Evolutionary conservation across 371 early-diverging fungal genomes (phyloP).

Genomic region (Coemansia sp.): DNA sequence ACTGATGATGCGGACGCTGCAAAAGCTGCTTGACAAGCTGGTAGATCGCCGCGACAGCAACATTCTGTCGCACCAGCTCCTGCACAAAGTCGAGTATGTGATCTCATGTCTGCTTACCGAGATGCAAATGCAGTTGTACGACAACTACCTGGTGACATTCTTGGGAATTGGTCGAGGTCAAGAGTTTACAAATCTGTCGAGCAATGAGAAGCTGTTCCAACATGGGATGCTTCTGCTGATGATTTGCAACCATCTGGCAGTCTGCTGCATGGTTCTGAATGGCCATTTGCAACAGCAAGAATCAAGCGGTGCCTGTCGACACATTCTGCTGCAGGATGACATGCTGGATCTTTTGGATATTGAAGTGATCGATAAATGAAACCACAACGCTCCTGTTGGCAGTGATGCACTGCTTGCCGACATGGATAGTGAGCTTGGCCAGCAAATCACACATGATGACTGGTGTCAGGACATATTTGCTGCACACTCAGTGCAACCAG

Average conservation of each 20-base stretch:
- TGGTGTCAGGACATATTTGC: conserved; percentile 10
- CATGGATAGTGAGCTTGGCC: neutral
- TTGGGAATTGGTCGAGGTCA: neutral
- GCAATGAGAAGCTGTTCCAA: conserved; percentile 14
- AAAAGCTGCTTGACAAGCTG: conserved; percentile 56
- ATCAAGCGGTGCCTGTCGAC: neutral
- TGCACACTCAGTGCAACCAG: neutral
- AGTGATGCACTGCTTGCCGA: neutral
- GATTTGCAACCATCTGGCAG: conserved; percentile 73
- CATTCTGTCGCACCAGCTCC: conserved; percentile 59
- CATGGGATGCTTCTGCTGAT: conserved; percentile 50
- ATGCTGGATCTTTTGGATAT: neutral
- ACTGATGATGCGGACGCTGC: conserved; percentile 52
- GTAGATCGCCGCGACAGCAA: conserved; percentile 57
- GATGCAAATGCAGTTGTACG: conserved; percentile 60
- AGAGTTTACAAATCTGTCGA: neutral
- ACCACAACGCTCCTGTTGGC: neutral
- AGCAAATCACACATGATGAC: neutral
- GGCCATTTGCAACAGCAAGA: neutral
- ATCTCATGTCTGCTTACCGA: conserved; percentile 61
- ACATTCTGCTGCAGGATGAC: conserved; percentile 3
- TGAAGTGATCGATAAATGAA: neutral
- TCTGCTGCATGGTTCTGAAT: conserved; percentile 40
- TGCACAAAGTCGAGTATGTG: conserved; percentile 68
- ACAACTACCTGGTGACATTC: conserved; percentile 21